Base-by-base conservation (phyloP, 164 flowering plant genomes). In the Nymphaea thermarum region DNA sequence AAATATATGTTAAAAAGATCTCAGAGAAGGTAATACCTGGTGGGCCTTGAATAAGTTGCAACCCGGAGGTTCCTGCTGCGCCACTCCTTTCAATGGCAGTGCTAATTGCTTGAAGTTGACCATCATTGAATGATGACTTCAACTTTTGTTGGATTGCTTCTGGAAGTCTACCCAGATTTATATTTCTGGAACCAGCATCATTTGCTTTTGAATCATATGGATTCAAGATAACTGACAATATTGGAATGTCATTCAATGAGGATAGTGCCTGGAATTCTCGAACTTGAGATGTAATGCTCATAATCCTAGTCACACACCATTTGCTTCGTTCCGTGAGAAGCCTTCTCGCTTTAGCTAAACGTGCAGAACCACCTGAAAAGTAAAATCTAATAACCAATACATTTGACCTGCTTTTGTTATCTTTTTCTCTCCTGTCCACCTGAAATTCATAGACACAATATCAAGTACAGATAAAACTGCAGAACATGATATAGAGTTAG, bases 181-280 rank as follows among this genome's bases (percentile, higher is more conserved):
- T 65, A 47, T 77, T 78, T 71, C 67, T 77, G 0, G 73, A 62
- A 72, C 74, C 76, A 67, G 68, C 25, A 66, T 4, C 5, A 67
- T 53, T 55, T 63, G 4, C 43, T 71, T 80, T 68, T 76, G 55
- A 72, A 71, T 42, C 68, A 62, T 64, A 63, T 55, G 98, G 97
- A 66, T 80, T 81, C 76, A 93, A 79, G 73, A 93, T 85, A 43
- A 80, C 60, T 53, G 93, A 85, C 69, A 91, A 84, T 41, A 91
- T 69, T 66, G 97, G 98, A n/a, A 88, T 93, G 69, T 79, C 82
- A 64, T 75, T 87, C 47, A 86, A 67, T 42, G 96, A 85, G 59
- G 98, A 88, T 17, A 93, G 81, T 61, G 96, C 98, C 74, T 93
- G 98, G 75, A 93, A 93, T 81, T 93, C 98, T 71, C 98, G 82